Percentiles rank a stretch among this genome's conserved stretches.
Evolutionary conservation across 116 monocot genomes (phyloP).

Genomic region (Zostera marina): DNA sequence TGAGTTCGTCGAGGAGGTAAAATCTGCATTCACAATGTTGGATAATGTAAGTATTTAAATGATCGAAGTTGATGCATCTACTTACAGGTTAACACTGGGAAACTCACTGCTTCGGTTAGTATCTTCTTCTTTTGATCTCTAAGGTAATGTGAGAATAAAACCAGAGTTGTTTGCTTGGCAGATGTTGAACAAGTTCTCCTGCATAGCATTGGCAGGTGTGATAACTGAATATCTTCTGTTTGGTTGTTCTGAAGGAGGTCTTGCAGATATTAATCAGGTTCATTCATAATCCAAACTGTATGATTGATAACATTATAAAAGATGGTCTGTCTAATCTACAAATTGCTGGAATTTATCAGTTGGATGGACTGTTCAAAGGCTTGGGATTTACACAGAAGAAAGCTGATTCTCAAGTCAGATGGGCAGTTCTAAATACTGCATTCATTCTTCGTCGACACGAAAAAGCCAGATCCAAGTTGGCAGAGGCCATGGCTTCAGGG

Average conservation of each 20-base stretch:
- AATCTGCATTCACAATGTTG: too few species aligned
- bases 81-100: constrained; percentile 40
- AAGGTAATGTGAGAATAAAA: too few species aligned
- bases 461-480: constrained; percentile 32
- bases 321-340: too few species aligned
- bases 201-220: constrained; percentile 89
- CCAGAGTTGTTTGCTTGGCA: constrained; percentile 8
- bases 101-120: constrained; percentile 58
- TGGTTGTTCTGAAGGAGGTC: constrained; percentile 78
- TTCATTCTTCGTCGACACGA: constrained; percentile 57
- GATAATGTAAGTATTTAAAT: too few species aligned
- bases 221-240: constrained; percentile 82
- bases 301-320: too few species aligned
- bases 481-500: constrained; percentile 62
- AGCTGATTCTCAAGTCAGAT: constrained; percentile 78
- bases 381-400: constrained; percentile 91
- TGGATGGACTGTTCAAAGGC: constrained; percentile 56
- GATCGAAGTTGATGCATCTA: constrained; percentile 2
- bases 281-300: neutral
- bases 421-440: constrained; percentile 76
- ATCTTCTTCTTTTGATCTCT: neutral
- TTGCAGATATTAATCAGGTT: constrained; percentile 54
- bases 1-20: constrained; percentile 82
- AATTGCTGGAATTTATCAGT: constrained; percentile 20
- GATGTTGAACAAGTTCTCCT: constrained; percentile 75